A percentile compares a stretch with the other conserved stretches of the same genome.
These are phyloP conservation scores for Sclerotinia subarctica DNA, from an alignment of 2,329 filamentous ascomycete species.

Conservation along the genomic window DNA sequence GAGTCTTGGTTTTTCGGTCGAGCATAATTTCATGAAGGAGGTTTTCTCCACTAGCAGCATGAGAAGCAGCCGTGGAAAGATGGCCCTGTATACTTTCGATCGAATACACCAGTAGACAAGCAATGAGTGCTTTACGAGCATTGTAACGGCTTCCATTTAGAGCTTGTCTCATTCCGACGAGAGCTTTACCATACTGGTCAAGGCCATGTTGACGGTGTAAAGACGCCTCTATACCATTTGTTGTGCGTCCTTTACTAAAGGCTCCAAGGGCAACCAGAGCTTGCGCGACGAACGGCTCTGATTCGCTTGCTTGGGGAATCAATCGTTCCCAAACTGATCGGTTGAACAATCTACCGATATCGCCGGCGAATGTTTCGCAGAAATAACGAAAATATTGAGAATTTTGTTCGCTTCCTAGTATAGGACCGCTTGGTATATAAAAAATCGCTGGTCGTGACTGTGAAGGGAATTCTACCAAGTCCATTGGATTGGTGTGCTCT, in stretches of 20 bases:
- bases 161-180: slow-evolving; percentile 18
- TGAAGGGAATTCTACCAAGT: neutral
- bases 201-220: slow-evolving; percentile 19
- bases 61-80: slow-evolving; percentile 15
- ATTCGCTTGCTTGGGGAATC: slow-evolving; percentile 27
- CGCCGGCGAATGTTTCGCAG: slow-evolving; percentile 22
- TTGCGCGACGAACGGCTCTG: slow-evolving; percentile 26
- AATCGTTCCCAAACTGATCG: slow-evolving; percentile 25
- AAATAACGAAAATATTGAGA: slow-evolving; percentile 26
- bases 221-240: neutral
- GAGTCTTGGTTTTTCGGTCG: neutral
- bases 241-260: slow-evolving; percentile 20
- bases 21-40: slow-evolving; percentile 13
- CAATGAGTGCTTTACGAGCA: slow-evolving; percentile 16
- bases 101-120: slow-evolving; percentile 23
- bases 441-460: neutral
- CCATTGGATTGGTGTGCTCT: neutral
- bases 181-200: slow-evolving; percentile 17
- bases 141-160: slow-evolving; percentile 6
- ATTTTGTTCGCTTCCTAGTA: slow-evolving; percentile 22
- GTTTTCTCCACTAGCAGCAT: slow-evolving; percentile 18
- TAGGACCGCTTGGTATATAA: neutral
- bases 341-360: slow-evolving; percentile 26
- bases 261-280: slow-evolving; percentile 29
- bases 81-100: slow-evolving; percentile 22